Evolutionary conservation across 192 early-diverging fungal species (phyloP), one percentile per base, ranked within the genome.

Genomic region (Coemansia sp.): DNA sequence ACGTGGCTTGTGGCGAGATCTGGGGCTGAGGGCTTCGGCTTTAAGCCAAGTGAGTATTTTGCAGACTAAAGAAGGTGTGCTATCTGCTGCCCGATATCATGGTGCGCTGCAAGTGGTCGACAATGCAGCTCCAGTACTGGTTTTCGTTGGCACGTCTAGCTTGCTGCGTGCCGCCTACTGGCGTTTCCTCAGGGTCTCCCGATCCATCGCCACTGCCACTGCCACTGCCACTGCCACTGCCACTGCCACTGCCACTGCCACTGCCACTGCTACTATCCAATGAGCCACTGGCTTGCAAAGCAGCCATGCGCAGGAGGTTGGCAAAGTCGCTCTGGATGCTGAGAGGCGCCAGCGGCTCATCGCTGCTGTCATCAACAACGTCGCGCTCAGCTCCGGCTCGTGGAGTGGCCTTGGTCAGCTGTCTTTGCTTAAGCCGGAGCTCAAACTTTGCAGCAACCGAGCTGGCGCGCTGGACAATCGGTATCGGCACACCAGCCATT

Each of bases 401-500:
- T 9, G 45, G 31, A 6, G 42, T 37, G 50, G 20, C 42, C 51
- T 35, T 57, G 14, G 28, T 18, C 20, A 45, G 13, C 39, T 73
- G 67, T 42, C 42, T 56, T 9, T 45, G 66, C 66, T 76, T 77
- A 23, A 83, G 31, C 4, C 69, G 60, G 11, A 21, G 60, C 63
- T 98, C 95, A 72, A 96, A 96, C 34, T 88, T 61, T 5, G 86
- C 84, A 0, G 94, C 93, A 46, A 91, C 83, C 6, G 58, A 62
- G 40, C 85, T 87, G 14, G 95, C 95, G 18, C 85, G 76, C 31
- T 86, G 80, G 5, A 96, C 86, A 48, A 96, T 87, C 6, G 68
- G 33, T 24, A 77, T 28, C 0, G 94, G 94, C 13, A 99, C 86
- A 7, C 94, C 94, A 0, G 96, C 97, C 92, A 98, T 97, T n/a